Evolutionary conservation across 108 stramenopile species (phyloP).

Genomic region (Cyclotella atomus): DNA sequence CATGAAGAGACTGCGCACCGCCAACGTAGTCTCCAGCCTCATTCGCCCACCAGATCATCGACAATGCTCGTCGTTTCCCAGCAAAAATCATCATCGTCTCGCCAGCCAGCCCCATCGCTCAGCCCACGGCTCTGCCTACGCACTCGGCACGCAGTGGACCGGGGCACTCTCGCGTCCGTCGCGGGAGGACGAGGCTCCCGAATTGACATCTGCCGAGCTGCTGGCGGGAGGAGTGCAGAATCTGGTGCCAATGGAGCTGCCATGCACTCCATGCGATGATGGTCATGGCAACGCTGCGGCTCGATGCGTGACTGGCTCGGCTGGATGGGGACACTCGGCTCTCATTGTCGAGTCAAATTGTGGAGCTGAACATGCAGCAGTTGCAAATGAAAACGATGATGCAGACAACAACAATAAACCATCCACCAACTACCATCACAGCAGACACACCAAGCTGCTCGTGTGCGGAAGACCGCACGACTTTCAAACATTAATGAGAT

Average conservation of each 20-base stretch:
- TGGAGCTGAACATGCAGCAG: no score
- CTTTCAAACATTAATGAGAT: conserved; percentile 68
- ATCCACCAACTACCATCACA: no score
- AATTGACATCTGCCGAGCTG: conserved; percentile 63
- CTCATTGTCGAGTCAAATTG: conserved; percentile 36
- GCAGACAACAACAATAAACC: no score
- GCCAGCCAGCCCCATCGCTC: neutral
- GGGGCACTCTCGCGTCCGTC: conserved; percentile 64
- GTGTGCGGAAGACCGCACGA: conserved; percentile 86
- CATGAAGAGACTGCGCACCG: no score
- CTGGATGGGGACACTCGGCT: conserved; percentile 83
- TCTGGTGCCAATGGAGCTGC: conserved; percentile 25
- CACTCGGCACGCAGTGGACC: conserved; percentile 80
- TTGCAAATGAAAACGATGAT: no score
- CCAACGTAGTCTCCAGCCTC: no score
- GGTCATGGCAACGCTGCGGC: conserved; percentile 6
- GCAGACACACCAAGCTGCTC: conserved; percentile 41
- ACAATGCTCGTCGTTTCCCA: neutral
- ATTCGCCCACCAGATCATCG: no score
- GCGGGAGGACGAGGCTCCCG: conserved; percentile 38
- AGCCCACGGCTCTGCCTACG: conserved; percentile 53
- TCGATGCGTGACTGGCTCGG: conserved; percentile 51
- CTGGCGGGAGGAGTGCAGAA: conserved; percentile 25
- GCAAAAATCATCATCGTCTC: no score
- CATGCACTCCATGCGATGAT: neutral